Conservation (phyloP, 1,139 yeast genomes). For the Kodamaea arcana region DNA sequence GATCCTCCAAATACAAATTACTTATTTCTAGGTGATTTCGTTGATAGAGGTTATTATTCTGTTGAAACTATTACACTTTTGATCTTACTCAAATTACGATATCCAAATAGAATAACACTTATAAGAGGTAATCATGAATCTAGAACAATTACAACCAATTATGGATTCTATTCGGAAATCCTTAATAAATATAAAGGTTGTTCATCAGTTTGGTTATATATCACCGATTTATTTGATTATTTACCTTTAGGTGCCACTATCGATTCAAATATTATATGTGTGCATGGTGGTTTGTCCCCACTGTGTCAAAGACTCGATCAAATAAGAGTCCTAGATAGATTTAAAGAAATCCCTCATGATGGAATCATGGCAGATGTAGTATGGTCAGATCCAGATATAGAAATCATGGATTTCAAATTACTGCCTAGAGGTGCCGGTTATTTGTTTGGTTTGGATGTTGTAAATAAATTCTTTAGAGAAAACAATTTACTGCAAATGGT, state of each 20-base stretch:
- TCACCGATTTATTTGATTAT: conserved; percentile 92
- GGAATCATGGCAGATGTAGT: conserved; percentile 99
- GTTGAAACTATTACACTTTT: conserved; percentile 87
- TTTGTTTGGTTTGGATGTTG: conserved; percentile 89
- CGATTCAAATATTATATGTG: conserved; percentile 87
- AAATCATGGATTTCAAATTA: conserved; percentile 74
- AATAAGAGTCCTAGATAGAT: conserved; percentile 82
- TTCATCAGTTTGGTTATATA: conserved; percentile 78
- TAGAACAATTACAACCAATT: conserved; percentile 91
- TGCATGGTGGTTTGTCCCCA: conserved; percentile 95
- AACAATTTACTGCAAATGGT: conserved; percentile 78
- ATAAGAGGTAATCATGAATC: conserved; percentile 96
- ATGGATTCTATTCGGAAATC: conserved; percentile 95
- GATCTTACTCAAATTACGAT: conserved; percentile 79
- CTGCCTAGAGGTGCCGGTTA: conserved; percentile 98
- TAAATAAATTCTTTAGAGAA: conserved; percentile 75
- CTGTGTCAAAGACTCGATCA: conserved; percentile 93
- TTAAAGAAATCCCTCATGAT: conserved; percentile 94
- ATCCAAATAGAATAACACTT: conserved; percentile 75
- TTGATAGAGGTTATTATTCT: conserved; percentile 82
- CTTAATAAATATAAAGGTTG: conserved; percentile 77
- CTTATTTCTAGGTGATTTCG: conserved; percentile 89
- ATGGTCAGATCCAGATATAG: conserved; percentile 98
- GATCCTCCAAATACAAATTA: conserved; percentile 91
- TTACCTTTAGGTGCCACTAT: conserved; percentile 89